Evolutionary conservation across 305 asterid species (phyloP).

Genomic region (Fraxinus latifolia): DNA sequence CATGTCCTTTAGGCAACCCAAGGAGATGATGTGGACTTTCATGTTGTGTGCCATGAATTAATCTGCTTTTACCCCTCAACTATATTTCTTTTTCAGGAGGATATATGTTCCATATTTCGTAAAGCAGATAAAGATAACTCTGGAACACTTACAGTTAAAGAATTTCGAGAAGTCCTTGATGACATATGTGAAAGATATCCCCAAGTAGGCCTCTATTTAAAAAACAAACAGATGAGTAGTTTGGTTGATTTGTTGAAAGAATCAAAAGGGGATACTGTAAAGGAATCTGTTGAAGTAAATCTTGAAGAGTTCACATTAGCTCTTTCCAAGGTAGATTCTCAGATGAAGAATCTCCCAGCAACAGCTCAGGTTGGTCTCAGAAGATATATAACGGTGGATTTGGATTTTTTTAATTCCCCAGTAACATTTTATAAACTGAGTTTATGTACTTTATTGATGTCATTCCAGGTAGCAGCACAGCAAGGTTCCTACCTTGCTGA

Average conservation of each 20-base stretch:
- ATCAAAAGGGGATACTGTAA: slow-evolving; percentile 48
- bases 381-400: slow-evolving; percentile 11
- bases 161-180: slow-evolving; percentile 73
- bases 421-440: background rate
- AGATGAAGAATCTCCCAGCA: slow-evolving; percentile 98
- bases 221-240: slow-evolving; percentile 48
- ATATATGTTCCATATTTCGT: slow-evolving; percentile 68
- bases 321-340: slow-evolving; percentile 82
- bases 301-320: slow-evolving; percentile 81
- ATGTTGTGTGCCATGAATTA: slow-evolving; percentile 5
- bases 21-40: background rate
- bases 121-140: slow-evolving; percentile 93
- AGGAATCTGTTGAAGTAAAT: slow-evolving; percentile 70
- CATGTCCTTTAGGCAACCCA: background rate
- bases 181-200: slow-evolving; percentile 93
- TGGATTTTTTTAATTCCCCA: background rate
- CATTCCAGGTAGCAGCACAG: slow-evolving; percentile 84
- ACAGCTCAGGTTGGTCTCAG: slow-evolving; percentile 78
- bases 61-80: background rate
- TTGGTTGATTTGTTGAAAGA: slow-evolving; percentile 67
- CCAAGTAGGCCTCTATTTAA: slow-evolving; percentile 77
- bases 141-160: slow-evolving; percentile 80
- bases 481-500: slow-evolving; percentile 94
- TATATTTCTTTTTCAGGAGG: slow-evolving; percentile 52
- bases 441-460: slow-evolving; percentile 21